Evolutionary conservation across 2,329 filamentous ascomycete genomes (phyloP), one percentile per base, ranked within the genome.

Genomic region (Aplosporella prunicola): DNA sequence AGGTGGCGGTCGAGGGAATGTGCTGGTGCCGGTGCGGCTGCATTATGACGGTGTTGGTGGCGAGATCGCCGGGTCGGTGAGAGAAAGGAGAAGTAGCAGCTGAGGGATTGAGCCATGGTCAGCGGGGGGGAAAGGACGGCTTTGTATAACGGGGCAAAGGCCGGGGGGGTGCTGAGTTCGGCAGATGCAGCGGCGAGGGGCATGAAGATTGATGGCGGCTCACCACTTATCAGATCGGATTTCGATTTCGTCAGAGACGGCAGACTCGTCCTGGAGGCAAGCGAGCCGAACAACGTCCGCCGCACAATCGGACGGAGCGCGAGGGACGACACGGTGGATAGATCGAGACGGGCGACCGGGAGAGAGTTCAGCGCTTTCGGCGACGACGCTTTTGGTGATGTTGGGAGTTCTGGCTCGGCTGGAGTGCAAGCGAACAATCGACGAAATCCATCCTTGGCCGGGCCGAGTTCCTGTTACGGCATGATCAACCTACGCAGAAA

Each of bases 1-100:
- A 67, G 29, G 63, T 66, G 3, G 56, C 46, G 25, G 56, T 59
- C 39, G 55, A 53, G 20, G 66, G 64, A 29, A 68, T 59, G 40
- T 47, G 52, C 35, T 49, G 53, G 35, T 60, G 57, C 35, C 28
- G 33, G n/a, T 47, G 51, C 43, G 55, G 54, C 20, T 50, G 47
- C 45, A 40, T 42, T 17, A 47, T 42, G 18, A 50, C 32, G 38
- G 47, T 37, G 26, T 52, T 41, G 27, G 45, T 41, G 34, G 31
- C 17, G 40, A 20, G 37, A 44, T 41, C 38, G 39, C 26, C 32
- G 40, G 40, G 38, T 17, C 22, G 22, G 26, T 28, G 39, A 18
- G 37, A 16, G 30, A 24, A n/a, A n/a, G n/a, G 18, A 24, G 31
- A 32, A 32, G 35, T 23, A 15, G 29, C 34, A 17, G 34, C 26